Base-by-base conservation (phyloP, 345 rosid genomes). In the Eucalyptus viminalis region DNA sequence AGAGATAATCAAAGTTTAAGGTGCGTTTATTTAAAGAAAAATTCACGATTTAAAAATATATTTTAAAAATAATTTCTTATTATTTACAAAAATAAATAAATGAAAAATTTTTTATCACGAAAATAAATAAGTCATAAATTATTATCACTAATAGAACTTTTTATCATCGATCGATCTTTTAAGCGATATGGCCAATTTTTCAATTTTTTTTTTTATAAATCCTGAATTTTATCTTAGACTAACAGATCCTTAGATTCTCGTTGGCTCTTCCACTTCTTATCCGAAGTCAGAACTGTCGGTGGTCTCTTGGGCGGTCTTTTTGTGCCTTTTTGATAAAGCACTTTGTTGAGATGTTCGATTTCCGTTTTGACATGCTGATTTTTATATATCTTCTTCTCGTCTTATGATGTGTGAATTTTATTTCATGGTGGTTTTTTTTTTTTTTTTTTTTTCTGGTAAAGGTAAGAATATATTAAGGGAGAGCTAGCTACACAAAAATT, bases 1-100 rank as follows among this genome's bases (percentile, higher is more conserved):
- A 14, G 15, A 3, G 69, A 62, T 12, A 29, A 62, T 62, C 62
- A 29, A 62, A 27, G 34, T 62, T 29, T 12, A 62, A 14, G 29
- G 13, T 56, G 13, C 0, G 27, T 56, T 56, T 22, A 24, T 56
- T 56, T 56, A 4, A 56, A 22, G 62, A 22, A 56, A 56, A 10
- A 56, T 56, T 56, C 29, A 24, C 24, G 62, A 56, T 22, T 56
- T 22, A 56, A 56, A 8, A 8, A 56, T 8, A 53, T 19, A 19
- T 56, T 22, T 24, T 10, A 9, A 56, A 56, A 56, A 56, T 4
- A 0, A 22, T 56, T 56, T 56, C 0, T 56, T 53, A 53, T 19
- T 53, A 53, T 0, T 53, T 53, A 7, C 0, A 3, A 56, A 56
- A 22, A 22, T 56, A 0, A 56, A 56, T 56, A 1, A 56, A 56